These are phyloP conservation scores for Talinum fruticosum DNA, from an alignment of 148 eudicot genomes.

Conservation along the genomic window DNA sequence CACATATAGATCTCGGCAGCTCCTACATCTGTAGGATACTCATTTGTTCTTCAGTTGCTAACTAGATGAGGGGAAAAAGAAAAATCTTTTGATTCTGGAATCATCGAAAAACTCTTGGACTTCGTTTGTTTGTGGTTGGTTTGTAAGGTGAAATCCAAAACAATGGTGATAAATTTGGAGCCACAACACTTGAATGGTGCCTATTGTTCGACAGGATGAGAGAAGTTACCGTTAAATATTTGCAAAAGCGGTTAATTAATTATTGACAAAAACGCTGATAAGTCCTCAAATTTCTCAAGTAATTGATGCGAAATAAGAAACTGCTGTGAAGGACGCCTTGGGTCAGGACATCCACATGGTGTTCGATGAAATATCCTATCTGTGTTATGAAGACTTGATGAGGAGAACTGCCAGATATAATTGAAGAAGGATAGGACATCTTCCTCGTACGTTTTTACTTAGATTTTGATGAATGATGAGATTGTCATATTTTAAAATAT, in stretches of 20 bases:
- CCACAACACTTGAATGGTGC: not conserved
- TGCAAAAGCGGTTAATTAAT: not conserved
- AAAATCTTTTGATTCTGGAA: not conserved
- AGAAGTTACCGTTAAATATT: not conserved
- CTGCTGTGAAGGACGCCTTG: not conserved
- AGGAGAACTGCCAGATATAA: not conserved
- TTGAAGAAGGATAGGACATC: not conserved
- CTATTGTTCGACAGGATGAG: no score
- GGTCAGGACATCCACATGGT: not conserved
- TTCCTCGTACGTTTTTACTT: no score
- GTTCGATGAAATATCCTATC: not conserved
- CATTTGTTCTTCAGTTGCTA: not conserved
- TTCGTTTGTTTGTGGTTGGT: not conserved
- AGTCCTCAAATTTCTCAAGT: not conserved
- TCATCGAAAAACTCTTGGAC: not conserved
- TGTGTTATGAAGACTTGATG: not conserved
- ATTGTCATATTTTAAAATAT: no score
- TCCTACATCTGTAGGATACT: not conserved
- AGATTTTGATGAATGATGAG: no score
- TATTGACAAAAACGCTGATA: not conserved
- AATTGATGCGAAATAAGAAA: not conserved
- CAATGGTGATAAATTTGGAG: not conserved
- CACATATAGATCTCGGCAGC: no score
- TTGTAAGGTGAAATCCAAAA: not conserved
- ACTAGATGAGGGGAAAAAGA: not conserved